Conservation (phyloP, 192 early-diverging fungal genomes). For the Chytriomyces sp. region DNA sequence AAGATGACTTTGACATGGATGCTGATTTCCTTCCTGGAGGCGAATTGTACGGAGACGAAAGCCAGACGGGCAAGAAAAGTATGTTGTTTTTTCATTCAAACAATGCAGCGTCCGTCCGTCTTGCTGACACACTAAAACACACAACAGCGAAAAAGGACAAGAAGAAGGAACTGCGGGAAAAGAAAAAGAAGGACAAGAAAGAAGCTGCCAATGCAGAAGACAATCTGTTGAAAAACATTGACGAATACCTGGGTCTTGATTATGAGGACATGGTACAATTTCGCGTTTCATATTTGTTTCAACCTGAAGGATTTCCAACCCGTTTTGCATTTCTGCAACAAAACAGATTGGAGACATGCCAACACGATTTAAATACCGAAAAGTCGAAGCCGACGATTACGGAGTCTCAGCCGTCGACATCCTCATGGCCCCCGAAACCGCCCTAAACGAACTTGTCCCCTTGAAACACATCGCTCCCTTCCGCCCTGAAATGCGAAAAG, state of each 20-base stretch:
- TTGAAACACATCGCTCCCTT: constrained; percentile 90
- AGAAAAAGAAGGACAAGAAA: constrained; percentile 51
- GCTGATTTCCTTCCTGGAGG: constrained; percentile 85
- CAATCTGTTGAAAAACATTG: constrained; percentile 74
- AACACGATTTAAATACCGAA: constrained; percentile 91
- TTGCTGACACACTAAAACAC: background rate
- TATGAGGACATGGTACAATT: constrained; percentile 84
- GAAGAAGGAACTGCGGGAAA: constrained; percentile 39
- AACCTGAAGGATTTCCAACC: background rate
- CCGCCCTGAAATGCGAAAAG: constrained; percentile 46
- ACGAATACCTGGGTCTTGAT: constrained; percentile 90
- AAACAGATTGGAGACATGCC: constrained; percentile 76
- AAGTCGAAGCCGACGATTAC: constrained; percentile 76
- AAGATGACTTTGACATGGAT: constrained; percentile 88
- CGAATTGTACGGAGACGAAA: constrained; percentile 53
- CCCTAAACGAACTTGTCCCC: constrained; percentile 83
- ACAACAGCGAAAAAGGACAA: constrained; percentile 30
- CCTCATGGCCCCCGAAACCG: constrained; percentile 85
- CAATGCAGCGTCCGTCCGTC: background rate
- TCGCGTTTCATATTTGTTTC: background rate
- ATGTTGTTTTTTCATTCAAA: constrained; percentile 4
- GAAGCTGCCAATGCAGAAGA: constrained; percentile 42
- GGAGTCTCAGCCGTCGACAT: constrained; percentile 87
- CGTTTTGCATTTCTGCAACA: constrained; percentile 13
- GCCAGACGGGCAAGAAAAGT: constrained; percentile 36